A percentile compares a stretch with the other conserved stretches of the same genome.
phyloP scores from a whole-genome alignment of 176 grass and related monocot species.

The Echinochloa phyllopogon region DNA sequence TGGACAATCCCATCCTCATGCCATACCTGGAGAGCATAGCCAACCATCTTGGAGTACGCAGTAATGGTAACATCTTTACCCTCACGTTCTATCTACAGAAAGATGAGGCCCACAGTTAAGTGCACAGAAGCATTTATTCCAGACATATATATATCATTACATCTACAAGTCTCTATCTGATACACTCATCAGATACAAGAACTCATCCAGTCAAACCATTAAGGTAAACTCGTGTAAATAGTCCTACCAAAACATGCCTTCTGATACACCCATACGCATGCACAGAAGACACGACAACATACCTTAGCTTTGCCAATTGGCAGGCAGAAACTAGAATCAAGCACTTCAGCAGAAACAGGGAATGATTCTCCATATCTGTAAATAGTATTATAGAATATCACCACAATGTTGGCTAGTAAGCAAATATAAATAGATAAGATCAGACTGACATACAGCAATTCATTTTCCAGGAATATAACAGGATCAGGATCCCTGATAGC shows the following conservation, averaged over 20 bases:
- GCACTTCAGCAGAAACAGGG: conserved; percentile 88
- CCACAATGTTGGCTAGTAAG: conserved; percentile 8
- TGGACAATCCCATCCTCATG: conserved; percentile 6
- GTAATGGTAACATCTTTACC: conserved; percentile 94
- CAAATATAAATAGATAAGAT: conserved; percentile 35
- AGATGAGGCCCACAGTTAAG: conserved; percentile 32
- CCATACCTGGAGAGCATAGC: conserved; percentile 88
- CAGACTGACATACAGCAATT: conserved; percentile 70
- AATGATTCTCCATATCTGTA: conserved; percentile 92
- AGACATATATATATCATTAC: conserved; percentile 23
- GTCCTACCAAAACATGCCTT: neutral
- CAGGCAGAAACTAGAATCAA: conserved; percentile 96
- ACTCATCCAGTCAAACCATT: neutral
- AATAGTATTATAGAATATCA: conserved; percentile 36
- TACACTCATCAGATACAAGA: conserved; percentile 6
- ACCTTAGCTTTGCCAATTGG: conserved; percentile 99
- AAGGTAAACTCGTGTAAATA: neutral
- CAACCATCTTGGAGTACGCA: conserved; percentile 95
- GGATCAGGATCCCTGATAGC: conserved; percentile 96
- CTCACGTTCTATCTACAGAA: conserved; percentile 83
- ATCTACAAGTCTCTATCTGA: conserved; percentile 10
- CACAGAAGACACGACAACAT: conserved; percentile 29
- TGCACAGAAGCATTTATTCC: conserved; percentile 19
- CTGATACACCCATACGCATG: neutral
- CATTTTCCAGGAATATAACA: conserved; percentile 98